phyloP scores from a whole-genome alignment of 75 land plant genomes.

The Sequoia sempervirens region DNA sequence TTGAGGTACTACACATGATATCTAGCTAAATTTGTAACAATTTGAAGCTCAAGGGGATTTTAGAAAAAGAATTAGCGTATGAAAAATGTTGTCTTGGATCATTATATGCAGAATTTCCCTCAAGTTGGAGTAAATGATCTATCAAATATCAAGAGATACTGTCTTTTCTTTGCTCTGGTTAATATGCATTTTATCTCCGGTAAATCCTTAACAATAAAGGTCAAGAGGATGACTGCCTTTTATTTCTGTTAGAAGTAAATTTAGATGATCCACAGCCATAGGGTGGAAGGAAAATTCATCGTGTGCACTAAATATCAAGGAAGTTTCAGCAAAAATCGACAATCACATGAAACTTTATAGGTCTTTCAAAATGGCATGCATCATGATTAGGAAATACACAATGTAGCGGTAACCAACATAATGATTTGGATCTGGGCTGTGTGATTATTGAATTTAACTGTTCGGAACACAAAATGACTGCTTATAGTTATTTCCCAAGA shows the following conservation, averaged over 20 bases:
- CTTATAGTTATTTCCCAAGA: neutral
- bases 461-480: neutral
- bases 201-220: neutral
- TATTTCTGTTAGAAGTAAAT: neutral
- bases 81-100: conserved; percentile 2
- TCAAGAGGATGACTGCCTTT: neutral
- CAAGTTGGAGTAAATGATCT: neutral
- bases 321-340: neutral
- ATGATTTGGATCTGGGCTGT: neutral
- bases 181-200: neutral
- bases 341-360: neutral
- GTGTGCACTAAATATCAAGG: neutral
- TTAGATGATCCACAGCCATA: neutral
- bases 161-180: neutral
- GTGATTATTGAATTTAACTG: neutral
- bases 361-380: neutral
- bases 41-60: neutral
- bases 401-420: neutral
- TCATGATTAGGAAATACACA: neutral
- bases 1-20: neutral
- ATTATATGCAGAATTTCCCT: neutral
- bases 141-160: neutral
- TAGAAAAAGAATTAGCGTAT: neutral
- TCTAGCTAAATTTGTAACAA: neutral
- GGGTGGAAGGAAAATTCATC: neutral